Evolutionary conservation across 2,329 filamentous ascomycete species (phyloP), one percentile per base, ranked within the genome.

Genomic region (Aspergillus transmontanensis): DNA sequence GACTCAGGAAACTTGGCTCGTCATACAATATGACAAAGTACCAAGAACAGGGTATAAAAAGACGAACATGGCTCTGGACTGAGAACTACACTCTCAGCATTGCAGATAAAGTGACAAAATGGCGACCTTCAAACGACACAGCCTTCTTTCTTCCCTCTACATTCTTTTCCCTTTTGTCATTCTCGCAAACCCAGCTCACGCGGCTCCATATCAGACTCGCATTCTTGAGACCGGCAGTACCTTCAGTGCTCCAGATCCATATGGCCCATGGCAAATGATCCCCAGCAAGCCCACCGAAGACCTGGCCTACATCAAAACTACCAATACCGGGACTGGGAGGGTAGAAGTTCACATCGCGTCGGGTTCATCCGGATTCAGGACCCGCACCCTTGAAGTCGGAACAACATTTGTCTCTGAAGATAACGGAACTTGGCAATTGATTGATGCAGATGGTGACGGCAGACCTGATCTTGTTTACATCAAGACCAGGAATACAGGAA

Each of bases 201-300:
- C 43, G 11, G 59, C 45, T 10, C 59, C 59, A 30, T 61, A 61
- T 23, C 59, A 61, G 14, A 64, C 61, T 7, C 58, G 63, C 6
- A 59, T 66, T 19, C 63, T 63, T 41, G 60, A 63, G 19, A 60
- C 62, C 43, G 56, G 59, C 4, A 84, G 82, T 73, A 93, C 91
- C 1, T 82, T 83, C 41, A 39, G 54, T 1, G 57, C 59, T 11
- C 60, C 65, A 39, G 55, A 61, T 41, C 48, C 48, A n/a, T 55
- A 66, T 30, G 65, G 65, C 12, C 46, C 55, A 41, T 66, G 64
- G 64, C 61, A 62, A 41, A n/a, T 66, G 41, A 57, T 60, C 12
- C 57, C 64, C 43, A 63, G 65, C 32, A 58, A 59, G n/a, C 45
- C 55, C 12, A 59, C 60, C 21, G 60, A 64, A 6, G 50, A 55